Evolutionary conservation across 2,329 filamentous ascomycete genomes (phyloP).

Genomic region (Tolypocladium amazonense): DNA sequence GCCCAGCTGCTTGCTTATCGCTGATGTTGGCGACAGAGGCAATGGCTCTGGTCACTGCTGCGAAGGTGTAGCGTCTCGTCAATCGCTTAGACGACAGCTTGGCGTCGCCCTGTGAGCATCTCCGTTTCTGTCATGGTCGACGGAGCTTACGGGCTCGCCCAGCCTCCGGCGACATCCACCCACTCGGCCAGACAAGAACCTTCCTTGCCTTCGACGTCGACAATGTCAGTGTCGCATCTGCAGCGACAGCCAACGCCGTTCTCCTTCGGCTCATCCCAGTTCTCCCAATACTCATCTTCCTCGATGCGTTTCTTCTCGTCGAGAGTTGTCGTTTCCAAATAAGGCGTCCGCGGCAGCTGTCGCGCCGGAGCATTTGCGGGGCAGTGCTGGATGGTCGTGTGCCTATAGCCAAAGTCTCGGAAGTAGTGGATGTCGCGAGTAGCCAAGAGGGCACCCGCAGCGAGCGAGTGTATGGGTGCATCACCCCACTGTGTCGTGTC

Average conservation of each 20-base stretch:
- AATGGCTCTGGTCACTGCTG: not conserved
- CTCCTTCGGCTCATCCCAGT: constrained; percentile 76
- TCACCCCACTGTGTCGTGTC: constrained; percentile 72
- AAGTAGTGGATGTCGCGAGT: constrained; percentile 93
- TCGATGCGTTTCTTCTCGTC: constrained; percentile 78
- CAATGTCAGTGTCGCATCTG: constrained; percentile 93
- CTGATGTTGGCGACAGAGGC: not conserved
- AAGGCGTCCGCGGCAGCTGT: constrained; percentile 72
- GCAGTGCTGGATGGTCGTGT: constrained; percentile 98
- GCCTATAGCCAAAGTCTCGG: constrained; percentile 95
- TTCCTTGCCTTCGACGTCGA: constrained; percentile 95
- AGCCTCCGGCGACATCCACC: constrained; percentile 95
- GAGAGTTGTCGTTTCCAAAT: constrained; percentile 67
- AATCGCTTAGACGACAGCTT: not conserved
- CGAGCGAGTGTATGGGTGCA: constrained; percentile 94
- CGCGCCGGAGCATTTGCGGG: constrained; percentile 87
- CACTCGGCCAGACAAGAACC: constrained; percentile 91
- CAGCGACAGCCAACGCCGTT: constrained; percentile 96
- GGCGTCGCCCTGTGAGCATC: not conserved
- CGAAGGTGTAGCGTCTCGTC: not conserved
- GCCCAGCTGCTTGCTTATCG: not conserved
- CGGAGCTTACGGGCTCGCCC: constrained; percentile 45
- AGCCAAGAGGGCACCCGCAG: constrained; percentile 75
- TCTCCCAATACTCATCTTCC: constrained; percentile 94
- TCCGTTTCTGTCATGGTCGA: not conserved